A percentile compares a stretch with the other conserved stretches of the same genome.
These are phyloP conservation scores for Eucalyptus virginea DNA, from an alignment of 345 rosid species.

Conservation along the genomic window DNA sequence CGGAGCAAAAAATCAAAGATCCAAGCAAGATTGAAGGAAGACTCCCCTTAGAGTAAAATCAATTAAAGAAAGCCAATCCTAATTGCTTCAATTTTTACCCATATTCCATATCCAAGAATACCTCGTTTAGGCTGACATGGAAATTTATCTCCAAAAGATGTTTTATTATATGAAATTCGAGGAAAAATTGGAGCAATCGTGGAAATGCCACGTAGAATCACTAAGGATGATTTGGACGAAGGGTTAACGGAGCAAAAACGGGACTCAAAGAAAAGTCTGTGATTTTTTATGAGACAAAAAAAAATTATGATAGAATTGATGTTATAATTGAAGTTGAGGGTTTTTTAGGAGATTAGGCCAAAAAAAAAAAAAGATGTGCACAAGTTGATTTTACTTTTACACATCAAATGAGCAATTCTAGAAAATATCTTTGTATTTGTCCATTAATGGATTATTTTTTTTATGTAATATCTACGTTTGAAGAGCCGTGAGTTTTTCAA, in stretches of 20 bases:
- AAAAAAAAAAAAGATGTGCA: not conserved
- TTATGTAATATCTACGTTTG: not conserved
- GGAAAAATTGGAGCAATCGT: not conserved
- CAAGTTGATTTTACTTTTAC: not conserved
- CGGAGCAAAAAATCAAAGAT: rapidly evolving
- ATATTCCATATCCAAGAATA: not conserved
- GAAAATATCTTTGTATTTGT: not conserved
- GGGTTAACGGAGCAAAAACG: rapidly evolving
- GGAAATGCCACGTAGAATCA: not conserved
- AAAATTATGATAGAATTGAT: rapidly evolving
- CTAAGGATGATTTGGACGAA: not conserved
- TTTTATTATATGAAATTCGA: no score
- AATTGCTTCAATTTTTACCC: not conserved
- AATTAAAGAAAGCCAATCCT: not conserved
- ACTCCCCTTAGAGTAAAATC: not conserved
- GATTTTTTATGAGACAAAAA: no score
- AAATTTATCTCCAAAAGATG: not conserved
- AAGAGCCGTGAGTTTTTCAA: not conserved
- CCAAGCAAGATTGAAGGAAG: not conserved
- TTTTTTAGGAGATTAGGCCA: rapidly evolving
- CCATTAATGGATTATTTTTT: not conserved
- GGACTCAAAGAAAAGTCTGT: rapidly evolving
- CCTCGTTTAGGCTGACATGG: rapidly evolving
- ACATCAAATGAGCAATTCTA: not conserved
- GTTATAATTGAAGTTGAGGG: not conserved